phyloP scores from a whole-genome alignment of 2,329 filamentous ascomycete species.

The Pseudogymnoascus sp. region DNA sequence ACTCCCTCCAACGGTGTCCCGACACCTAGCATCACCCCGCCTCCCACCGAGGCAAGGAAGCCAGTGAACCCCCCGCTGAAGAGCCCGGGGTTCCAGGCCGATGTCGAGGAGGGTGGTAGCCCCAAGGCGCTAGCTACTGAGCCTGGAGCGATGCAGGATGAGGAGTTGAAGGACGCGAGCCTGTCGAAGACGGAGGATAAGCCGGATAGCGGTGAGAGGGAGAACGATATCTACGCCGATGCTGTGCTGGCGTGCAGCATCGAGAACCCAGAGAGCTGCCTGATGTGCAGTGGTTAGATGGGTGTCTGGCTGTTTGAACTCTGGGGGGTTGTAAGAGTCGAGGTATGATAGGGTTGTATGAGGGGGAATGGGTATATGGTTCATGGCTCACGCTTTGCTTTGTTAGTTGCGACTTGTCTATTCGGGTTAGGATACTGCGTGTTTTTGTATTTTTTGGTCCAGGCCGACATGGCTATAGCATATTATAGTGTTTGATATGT shows the following conservation, averaged over 20 bases:
- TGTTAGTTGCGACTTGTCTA: background rate
- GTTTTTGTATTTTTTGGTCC: background rate
- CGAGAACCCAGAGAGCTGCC: slow-evolving; percentile 86
- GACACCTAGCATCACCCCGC: slow-evolving; percentile 61
- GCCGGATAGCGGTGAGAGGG: slow-evolving; percentile 60
- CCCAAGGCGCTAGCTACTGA: slow-evolving; percentile 71
- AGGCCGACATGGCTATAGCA: background rate
- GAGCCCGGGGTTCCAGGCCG: slow-evolving; percentile 64
- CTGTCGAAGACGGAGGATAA: slow-evolving; percentile 51
- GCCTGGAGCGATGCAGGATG: slow-evolving; percentile 50
- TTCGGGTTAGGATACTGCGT: background rate
- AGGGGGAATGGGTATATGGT: slow-evolving; percentile 7
- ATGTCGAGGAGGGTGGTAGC: slow-evolving; percentile 67
- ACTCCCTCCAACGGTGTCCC: slow-evolving; percentile 51
- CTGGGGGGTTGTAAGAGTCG: background rate
- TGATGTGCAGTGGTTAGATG: slow-evolving; percentile 88
- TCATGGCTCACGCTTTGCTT: slow-evolving; percentile 8
- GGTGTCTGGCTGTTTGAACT: background rate
- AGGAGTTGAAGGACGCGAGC: slow-evolving; percentile 52
- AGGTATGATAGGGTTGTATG: slow-evolving; percentile 5
- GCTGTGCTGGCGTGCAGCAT: slow-evolving; percentile 91
- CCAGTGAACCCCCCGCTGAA: slow-evolving; percentile 43
- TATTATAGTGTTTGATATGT: slow-evolving; percentile 8
- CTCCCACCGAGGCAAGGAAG: slow-evolving; percentile 38
- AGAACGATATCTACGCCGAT: slow-evolving; percentile 92